Conservation (phyloP, 2,329 filamentous ascomycete genomes). For the Trichothecium sympodiale region DNA sequence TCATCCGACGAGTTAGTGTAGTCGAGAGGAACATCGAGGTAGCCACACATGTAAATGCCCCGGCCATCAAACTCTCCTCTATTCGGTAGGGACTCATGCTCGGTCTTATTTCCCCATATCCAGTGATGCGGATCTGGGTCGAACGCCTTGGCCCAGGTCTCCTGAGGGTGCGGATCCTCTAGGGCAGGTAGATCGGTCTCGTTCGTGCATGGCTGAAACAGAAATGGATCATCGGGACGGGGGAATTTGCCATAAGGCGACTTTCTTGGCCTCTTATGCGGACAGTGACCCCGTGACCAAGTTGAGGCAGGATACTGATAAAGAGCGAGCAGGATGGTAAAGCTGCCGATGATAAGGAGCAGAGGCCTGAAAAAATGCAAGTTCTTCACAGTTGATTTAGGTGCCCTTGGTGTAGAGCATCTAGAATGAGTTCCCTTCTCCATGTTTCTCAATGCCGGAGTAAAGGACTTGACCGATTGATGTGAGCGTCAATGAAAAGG, state of each 20-base stretch:
- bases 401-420: too few relatives aligned
- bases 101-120: slow-evolving; percentile 28
- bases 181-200: slow-evolving; percentile 27
- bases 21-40: slow-evolving; percentile 35
- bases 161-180: slow-evolving; percentile 22
- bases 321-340: too few relatives aligned
- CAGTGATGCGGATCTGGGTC: slow-evolving; percentile 32
- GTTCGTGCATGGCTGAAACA: slow-evolving; percentile 34
- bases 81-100: slow-evolving; percentile 10
- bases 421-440: too few relatives aligned
- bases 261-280: too few relatives aligned
- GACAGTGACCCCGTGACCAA: too few relatives aligned
- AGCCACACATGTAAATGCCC: slow-evolving; percentile 36
- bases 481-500: too few relatives aligned
- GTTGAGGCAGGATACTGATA: too few relatives aligned
- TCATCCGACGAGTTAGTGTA: slow-evolving; percentile 31
- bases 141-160: slow-evolving; percentile 28
- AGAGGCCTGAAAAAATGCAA: too few relatives aligned
- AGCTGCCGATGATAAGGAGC: too few relatives aligned
- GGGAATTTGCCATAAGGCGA: slow-evolving; percentile 24
- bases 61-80: slow-evolving; percentile 18
- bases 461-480: too few relatives aligned
- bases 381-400: too few relatives aligned
- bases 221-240: slow-evolving; percentile 29
- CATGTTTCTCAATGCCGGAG: too few relatives aligned